A percentile compares a stretch with the other conserved stretches of the same genome.
Evolutionary conservation across 2,329 filamentous ascomycete species (phyloP).

Genomic region (Drechslerella coelobrocha): DNA sequence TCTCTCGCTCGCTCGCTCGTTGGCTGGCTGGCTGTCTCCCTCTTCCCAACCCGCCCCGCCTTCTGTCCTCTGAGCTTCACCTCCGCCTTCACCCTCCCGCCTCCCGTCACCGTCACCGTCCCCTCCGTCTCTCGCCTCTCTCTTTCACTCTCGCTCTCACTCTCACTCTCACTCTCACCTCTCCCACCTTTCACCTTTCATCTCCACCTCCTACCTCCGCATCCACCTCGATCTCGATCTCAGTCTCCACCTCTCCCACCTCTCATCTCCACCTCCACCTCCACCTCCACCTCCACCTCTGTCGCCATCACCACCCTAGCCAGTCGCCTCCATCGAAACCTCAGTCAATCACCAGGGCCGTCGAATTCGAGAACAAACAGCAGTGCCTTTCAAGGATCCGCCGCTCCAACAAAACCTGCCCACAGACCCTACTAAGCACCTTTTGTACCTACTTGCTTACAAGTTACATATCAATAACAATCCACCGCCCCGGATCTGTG

Average conservation of each 20-base stretch:
- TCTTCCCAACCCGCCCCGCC: constrained; percentile 20
- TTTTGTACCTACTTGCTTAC: no score
- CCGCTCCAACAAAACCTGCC: no score
- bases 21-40: no score
- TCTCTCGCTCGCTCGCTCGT: no score
- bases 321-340: constrained; percentile 45
- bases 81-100: constrained; percentile 12
- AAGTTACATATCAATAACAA: no score
- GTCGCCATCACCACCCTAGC: constrained; percentile 52
- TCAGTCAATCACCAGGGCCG: constrained; percentile 56
- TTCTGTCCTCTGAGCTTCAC: constrained; percentile 1
- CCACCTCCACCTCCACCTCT: constrained; percentile 42
- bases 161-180: constrained; percentile 24
- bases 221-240: constrained; percentile 33
- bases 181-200: constrained; percentile 12
- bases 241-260: constrained; percentile 22
- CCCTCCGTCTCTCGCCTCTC: constrained; percentile 20
- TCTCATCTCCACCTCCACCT: neutral
- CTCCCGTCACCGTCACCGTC: constrained; percentile 25
- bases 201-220: constrained; percentile 4
- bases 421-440: no score
- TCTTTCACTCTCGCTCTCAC: no score
- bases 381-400: no score
- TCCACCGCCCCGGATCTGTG: no score
- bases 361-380: no score